Percentiles rank a stretch among this genome's conserved stretches.
phyloP scores from a whole-genome alignment of 345 rosid genomes.

The Syzygium jambos region DNA sequence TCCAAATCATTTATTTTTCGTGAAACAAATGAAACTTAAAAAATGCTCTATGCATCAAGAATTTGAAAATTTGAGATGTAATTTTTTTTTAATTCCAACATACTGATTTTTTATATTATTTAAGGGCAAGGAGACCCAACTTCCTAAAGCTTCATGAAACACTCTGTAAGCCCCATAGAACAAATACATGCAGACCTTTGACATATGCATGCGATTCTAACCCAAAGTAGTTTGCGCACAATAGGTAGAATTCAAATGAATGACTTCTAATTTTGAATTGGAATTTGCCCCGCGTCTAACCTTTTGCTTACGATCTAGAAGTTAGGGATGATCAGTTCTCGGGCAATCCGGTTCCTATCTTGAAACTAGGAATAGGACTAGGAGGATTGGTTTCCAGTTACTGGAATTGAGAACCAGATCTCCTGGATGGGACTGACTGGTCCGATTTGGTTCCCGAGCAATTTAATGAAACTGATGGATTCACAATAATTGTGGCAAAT shows the following conservation, averaged over 20 bases:
- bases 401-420: too few relatives aligned
- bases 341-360: too few relatives aligned
- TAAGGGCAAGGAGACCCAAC: neutral
- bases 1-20: neutral
- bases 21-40: neutral
- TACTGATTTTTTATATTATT: neutral
- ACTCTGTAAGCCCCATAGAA: neutral
- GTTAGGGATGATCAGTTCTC: too few relatives aligned
- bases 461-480: neutral
- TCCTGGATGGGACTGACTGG: too few relatives aligned
- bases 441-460: neutral
- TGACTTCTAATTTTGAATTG: neutral
- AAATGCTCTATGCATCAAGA: neutral
- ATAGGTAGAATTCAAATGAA: neutral
- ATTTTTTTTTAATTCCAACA: neutral
- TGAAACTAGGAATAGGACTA: too few relatives aligned
- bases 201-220: neutral
- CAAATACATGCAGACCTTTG: neutral
- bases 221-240: neutral
- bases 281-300: neutral
- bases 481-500: neutral
- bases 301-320: neutral
- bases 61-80: neutral
- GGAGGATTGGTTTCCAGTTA: too few relatives aligned
- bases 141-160: neutral